Evolutionary conservation across 2,329 filamentous ascomycete genomes (phyloP), one percentile per base, ranked within the genome.

Genomic region (Colletotrichum sp.): DNA sequence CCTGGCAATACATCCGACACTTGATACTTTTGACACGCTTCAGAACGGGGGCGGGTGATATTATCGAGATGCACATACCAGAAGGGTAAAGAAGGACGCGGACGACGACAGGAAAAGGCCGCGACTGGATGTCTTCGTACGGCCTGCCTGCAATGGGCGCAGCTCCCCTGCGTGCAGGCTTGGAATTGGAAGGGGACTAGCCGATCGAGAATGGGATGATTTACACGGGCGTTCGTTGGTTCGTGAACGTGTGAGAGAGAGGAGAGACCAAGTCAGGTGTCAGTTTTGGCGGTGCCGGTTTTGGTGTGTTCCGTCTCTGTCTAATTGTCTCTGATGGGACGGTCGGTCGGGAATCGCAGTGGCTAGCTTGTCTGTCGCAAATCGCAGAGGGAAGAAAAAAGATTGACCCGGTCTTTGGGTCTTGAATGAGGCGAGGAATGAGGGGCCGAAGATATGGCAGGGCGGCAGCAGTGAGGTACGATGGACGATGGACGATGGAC

Each of bases 21-120:
- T 66, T 30, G 18, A 36, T 21, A 36, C 16, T 63, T 15, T 32
- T 8, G 21, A 63, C 28, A 44, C 24, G 24, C 16, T n/a, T 57
- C 44, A 49, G 24, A 36, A 16, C 36, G 44, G 55, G 73, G 63
- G 24, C 39, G 55, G 63, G 64, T 69, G 60, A 59, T 36, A 69
- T 18, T 76, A 74, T 76, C 74, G 64, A 74, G 70, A 74, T 69
- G 74, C 49, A 76, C 74, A 74, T 76, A 76, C 74, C 74, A 34
- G 65, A 67, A 39, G 32, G 57, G 28, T 30, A 34, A 49, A 15
- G 32, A 55, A 36, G 44, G 34, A 73, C 24, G 69, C 65, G n/a
- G 28, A 21, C 44, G 26, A 44, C 18, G 67, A 26, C 57, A 28
- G 28, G 44, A 30, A 66, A 71, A 34, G n/a, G 21, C 49, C 30